Conservation (phyloP, 768 basidiomycete genomes). For the Calocera viscosa region DNA sequence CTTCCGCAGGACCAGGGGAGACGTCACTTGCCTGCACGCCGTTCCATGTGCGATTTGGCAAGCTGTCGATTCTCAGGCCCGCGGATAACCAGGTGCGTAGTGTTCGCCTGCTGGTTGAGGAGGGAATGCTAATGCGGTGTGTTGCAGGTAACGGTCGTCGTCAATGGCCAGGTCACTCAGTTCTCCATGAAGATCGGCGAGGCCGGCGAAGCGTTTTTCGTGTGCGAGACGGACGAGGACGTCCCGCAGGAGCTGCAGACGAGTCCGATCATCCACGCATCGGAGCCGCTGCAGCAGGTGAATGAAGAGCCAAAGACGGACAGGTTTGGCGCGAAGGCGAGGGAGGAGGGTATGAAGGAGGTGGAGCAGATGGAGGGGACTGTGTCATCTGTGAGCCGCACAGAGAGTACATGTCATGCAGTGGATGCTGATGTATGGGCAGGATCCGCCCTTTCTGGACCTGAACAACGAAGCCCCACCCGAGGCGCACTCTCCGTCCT, state of each 20-base stretch:
- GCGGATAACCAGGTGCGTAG: conserved; percentile 72
- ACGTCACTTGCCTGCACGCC: conserved; percentile 78
- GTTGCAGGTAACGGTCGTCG: conserved; percentile 66
- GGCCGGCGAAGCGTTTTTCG: conserved; percentile 96
- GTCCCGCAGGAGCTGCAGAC: conserved; percentile 89
- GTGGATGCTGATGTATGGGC: not conserved
- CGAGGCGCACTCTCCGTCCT: not conserved
- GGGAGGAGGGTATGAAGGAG: conserved; percentile 13
- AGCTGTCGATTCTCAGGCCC: conserved; percentile 88
- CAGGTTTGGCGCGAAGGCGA: conserved; percentile 17
- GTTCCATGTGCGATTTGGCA: conserved; percentile 95
- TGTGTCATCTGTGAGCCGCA: not conserved
- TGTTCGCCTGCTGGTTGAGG: conserved; percentile 9
- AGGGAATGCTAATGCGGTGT: not conserved
- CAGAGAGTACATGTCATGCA: not conserved
- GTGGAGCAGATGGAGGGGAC: not conserved
- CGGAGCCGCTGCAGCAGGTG: conserved; percentile 36
- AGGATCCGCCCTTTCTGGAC: conserved; percentile 68
- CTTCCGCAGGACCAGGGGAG: conserved; percentile 33
- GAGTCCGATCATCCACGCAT: conserved; percentile 57
- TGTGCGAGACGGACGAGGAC: conserved; percentile 92
- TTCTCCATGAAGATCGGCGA: conserved; percentile 99
- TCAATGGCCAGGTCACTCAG: conserved; percentile 77
- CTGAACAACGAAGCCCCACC: conserved; percentile 42
- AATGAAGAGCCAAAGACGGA: conserved; percentile 16